Percentiles rank a stretch among this genome's conserved stretches.
phyloP scores from a whole-genome alignment of 129 eudicot genomes.

The Chrysanthemum makinoi region DNA sequence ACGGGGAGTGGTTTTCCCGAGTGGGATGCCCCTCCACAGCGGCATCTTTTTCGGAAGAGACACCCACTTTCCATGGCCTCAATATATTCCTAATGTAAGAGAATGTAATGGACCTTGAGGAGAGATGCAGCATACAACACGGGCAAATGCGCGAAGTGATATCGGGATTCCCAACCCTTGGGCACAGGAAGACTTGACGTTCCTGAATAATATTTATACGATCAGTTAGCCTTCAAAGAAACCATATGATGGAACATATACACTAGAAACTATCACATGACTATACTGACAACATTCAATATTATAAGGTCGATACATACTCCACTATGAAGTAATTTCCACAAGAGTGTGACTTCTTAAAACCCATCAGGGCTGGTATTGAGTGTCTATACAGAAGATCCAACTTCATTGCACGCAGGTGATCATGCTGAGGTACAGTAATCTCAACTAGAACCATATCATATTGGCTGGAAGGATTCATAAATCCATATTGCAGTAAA shows the following conservation, averaged over 20 bases:
- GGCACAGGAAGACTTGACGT: slow-evolving; percentile 48
- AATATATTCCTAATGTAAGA: background rate
- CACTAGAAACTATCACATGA: background rate
- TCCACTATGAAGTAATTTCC: slow-evolving; percentile 49
- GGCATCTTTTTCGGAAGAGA: too few species aligned
- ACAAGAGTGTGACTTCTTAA: slow-evolving; percentile 34
- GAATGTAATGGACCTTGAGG: slow-evolving; percentile 45
- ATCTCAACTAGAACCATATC: slow-evolving; percentile 68
- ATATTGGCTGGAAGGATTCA: slow-evolving; percentile 55
- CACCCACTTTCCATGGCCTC: too few species aligned
- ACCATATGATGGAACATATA: background rate
- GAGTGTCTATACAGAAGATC: slow-evolving; percentile 48
- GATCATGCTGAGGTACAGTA: slow-evolving; percentile 50
- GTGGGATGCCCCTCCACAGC: too few species aligned
- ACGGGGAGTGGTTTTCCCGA: too few species aligned
- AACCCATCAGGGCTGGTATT: slow-evolving; percentile 46
- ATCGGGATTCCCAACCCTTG: slow-evolving; percentile 86
- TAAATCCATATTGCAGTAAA: slow-evolving; percentile 77
- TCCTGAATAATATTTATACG: slow-evolving; percentile 34
- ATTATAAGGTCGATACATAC: slow-evolving; percentile 38
- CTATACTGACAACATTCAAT: background rate
- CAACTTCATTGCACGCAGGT: slow-evolving; percentile 56
- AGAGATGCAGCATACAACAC: slow-evolving; percentile 59
- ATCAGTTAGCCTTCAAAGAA: slow-evolving; percentile 10
- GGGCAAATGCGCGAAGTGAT: slow-evolving; percentile 78